A percentile compares a stretch with the other conserved stretches of the same genome.
phyloP scores from a whole-genome alignment of 2,329 filamentous ascomycete species.

The Epichloe uncinata region DNA sequence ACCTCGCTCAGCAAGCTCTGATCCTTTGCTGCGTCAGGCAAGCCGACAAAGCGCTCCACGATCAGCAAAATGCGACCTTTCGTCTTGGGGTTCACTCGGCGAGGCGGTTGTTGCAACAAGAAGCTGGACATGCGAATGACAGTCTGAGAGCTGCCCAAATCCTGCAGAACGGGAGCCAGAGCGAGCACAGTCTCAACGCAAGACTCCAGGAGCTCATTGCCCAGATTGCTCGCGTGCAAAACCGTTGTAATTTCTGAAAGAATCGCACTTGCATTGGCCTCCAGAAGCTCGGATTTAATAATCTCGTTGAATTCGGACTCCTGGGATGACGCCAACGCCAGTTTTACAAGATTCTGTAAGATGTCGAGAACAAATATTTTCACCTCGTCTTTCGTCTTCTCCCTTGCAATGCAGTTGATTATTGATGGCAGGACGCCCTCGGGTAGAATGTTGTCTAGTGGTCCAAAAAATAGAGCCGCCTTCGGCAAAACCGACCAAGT shows the following conservation, averaged over 20 bases:
- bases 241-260: conserved; percentile 55
- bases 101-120: conserved; percentile 72
- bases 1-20: conserved; percentile 45
- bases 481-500: conserved; percentile 62
- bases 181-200: conserved; percentile 70
- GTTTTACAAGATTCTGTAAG: conserved; percentile 52
- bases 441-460: conserved; percentile 29
- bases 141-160: conserved; percentile 56
- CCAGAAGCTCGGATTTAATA: conserved; percentile 42
- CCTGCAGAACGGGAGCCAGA: conserved; percentile 56
- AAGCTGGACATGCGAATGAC: conserved; percentile 70
- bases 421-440: conserved; percentile 55
- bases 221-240: conserved; percentile 45
- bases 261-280: conserved; percentile 44
- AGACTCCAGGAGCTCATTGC: conserved; percentile 64
- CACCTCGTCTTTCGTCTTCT: conserved; percentile 74
- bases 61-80: conserved; percentile 73
- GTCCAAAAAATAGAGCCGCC: conserved; percentile 51
- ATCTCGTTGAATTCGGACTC: conserved; percentile 44
- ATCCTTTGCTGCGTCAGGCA: conserved; percentile 32
- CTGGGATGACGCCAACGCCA: conserved; percentile 40
- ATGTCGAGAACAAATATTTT: conserved; percentile 71
- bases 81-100: conserved; percentile 66
- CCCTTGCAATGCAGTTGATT: conserved; percentile 56
- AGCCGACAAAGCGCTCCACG: conserved; percentile 64